Evolutionary conservation across 345 rosid genomes (phyloP).

Genomic region (Acer negundo): DNA sequence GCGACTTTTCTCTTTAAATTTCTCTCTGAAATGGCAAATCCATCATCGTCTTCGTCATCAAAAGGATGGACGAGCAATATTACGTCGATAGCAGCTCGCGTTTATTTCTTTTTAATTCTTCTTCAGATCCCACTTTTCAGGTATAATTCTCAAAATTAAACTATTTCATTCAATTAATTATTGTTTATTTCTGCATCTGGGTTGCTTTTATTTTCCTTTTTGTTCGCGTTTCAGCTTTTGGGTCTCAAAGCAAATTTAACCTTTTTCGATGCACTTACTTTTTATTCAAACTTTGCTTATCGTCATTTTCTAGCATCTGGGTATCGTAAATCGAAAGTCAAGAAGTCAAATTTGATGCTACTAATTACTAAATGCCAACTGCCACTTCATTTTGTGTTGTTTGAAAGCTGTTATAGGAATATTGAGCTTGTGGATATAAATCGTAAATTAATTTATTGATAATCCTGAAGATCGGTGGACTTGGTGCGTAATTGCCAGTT

Average conservation of each 20-base stretch:
- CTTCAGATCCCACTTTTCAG: conserved; percentile 97
- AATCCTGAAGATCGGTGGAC: background rate
- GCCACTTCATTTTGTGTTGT: too few relatives aligned
- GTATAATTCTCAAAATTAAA: conserved; percentile 28
- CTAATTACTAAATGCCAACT: too few relatives aligned
- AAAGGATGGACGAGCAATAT: conserved; percentile 62
- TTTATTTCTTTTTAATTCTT: conserved; percentile 76
- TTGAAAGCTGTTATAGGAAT: too few relatives aligned
- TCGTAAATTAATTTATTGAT: background rate
- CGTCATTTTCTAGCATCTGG: too few relatives aligned
- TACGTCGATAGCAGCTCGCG: conserved; percentile 57
- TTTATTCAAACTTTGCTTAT: too few relatives aligned
- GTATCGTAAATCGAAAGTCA: background rate
- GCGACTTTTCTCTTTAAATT: background rate
- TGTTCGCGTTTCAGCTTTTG: conserved; percentile 6
- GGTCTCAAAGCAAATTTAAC: background rate
- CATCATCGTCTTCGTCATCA: conserved; percentile 24
- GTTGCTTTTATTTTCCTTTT: background rate
- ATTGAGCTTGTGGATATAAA: background rate
- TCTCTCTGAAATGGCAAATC: conserved; percentile 34
- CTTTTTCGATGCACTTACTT: background rate
- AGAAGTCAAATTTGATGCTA: background rate
- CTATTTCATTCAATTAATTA: background rate
- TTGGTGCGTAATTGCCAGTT: background rate
- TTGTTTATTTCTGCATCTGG: background rate